These are phyloP conservation scores for Pythium dissotocum DNA, from an alignment of 352 stramenopile species.

Conservation along the genomic window DNA sequence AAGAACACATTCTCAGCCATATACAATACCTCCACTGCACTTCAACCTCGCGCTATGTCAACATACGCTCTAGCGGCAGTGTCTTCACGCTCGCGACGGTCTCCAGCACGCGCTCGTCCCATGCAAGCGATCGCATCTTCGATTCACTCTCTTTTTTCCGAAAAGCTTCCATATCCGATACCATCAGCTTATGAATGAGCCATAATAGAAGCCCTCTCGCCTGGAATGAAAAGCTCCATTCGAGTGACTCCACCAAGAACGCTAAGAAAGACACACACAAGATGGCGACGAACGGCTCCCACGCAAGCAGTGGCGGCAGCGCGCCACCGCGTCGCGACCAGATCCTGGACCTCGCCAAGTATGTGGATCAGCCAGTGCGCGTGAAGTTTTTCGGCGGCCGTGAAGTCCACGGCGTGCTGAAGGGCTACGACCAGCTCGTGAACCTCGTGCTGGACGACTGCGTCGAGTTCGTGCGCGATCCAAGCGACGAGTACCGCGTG, in stretches of 20 bases:
- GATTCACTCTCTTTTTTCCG: constrained; percentile 12
- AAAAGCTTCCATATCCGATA: not conserved
- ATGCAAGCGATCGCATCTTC: constrained; percentile 45
- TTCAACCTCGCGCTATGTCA: not conserved
- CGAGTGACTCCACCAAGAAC: constrained; percentile 10
- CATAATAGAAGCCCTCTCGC: not conserved
- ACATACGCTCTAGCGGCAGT: constrained; percentile 45
- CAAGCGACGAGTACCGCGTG: constrained; percentile 87
- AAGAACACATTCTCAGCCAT: not conserved
- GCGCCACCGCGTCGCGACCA: constrained; percentile 56
- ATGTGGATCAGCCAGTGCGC: constrained; percentile 93
- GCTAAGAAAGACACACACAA: not conserved
- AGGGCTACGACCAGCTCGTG: constrained; percentile 96
- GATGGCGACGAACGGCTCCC: constrained; percentile 62
- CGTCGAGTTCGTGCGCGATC: constrained; percentile 94
- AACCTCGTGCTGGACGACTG: constrained; percentile 97
- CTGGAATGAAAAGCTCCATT: constrained; percentile 11
- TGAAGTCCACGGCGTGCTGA: constrained; percentile 91
- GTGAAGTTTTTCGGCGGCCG: constrained; percentile 95
- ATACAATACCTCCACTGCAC: not conserved
- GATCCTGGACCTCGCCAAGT: constrained; percentile 94
- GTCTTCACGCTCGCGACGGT: constrained; percentile 37
- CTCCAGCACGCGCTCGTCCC: constrained; percentile 67
- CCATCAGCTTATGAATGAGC: not conserved
- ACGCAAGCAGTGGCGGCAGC: constrained; percentile 25